Evolutionary conservation across 2,329 filamentous ascomycete species (phyloP).

Genomic region (Aurifilum marmelostoma): DNA sequence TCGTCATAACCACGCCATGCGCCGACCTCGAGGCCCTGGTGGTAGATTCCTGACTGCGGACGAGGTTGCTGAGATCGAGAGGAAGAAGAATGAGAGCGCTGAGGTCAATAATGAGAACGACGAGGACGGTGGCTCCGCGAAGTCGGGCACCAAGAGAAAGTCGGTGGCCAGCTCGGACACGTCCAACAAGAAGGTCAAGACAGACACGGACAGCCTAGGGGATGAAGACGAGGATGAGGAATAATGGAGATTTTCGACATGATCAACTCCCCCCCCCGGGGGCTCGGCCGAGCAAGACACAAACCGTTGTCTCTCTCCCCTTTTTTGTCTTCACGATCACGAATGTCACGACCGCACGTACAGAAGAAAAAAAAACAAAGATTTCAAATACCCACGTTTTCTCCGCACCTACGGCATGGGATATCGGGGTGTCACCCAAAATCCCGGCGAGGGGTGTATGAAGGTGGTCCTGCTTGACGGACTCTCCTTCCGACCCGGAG

Average conservation of each 20-base stretch:
- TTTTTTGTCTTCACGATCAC: conserved; percentile 28
- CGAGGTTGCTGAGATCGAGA: conserved; percentile 89
- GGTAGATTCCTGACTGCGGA: conserved; percentile 96
- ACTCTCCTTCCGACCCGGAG: not conserved
- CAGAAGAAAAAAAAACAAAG: conserved; percentile 17
- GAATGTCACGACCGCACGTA: conserved; percentile 28
- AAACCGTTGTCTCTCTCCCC: conserved; percentile 9
- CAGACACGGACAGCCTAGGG: conserved; percentile 45
- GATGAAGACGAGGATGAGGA: conserved; percentile 40
- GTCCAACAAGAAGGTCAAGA: conserved; percentile 58
- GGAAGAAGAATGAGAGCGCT: conserved; percentile 52
- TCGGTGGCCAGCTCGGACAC: conserved; percentile 53
- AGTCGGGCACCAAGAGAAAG: conserved; percentile 62
- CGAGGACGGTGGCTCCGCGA: conserved; percentile 36
- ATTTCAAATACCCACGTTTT: conserved; percentile 25
- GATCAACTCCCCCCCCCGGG: not conserved
- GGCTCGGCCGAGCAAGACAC: conserved; percentile 20
- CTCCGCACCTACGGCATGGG: conserved; percentile 17
- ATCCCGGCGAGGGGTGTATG: not conserved
- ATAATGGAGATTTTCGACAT: conserved; percentile 27
- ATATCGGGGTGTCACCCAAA: conserved; percentile 12
- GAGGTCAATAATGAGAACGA: conserved; percentile 43
- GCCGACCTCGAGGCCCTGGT: conserved; percentile 87
- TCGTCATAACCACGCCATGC: conserved; percentile 97
- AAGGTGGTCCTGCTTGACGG: not conserved